Evolutionary conservation across 179 eudicot species (phyloP).

Genomic region (Corrigiola litoralis): DNA sequence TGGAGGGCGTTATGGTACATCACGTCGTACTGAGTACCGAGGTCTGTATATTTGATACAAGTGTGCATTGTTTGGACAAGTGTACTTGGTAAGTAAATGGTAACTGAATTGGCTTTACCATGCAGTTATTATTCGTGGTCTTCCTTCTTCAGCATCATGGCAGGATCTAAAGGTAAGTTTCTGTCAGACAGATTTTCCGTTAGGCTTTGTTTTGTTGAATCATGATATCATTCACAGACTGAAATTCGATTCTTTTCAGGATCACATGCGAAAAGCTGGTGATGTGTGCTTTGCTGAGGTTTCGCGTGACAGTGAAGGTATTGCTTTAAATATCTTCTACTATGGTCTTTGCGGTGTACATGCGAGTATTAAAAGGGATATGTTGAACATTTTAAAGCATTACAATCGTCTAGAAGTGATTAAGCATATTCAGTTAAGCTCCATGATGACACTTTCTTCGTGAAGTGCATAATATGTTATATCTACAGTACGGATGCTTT

Average conservation of each 20-base stretch:
- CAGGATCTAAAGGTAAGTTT: conserved; percentile 88
- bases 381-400: not conserved
- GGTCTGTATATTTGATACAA: conserved; percentile 33
- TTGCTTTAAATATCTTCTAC: conserved; percentile 1
- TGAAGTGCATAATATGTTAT: too few species aligned
- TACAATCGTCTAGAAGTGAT: not conserved
- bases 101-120: not conserved
- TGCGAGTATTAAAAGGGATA: not conserved
- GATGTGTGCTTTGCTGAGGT: conserved; percentile 99
- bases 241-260: conserved; percentile 43
- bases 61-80: not conserved
- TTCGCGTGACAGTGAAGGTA: conserved; percentile 87
- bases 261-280: conserved; percentile 99
- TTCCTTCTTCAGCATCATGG: conserved; percentile 99
- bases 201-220: not conserved
- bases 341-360: not conserved
- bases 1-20: conserved; percentile 59
- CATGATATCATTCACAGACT: not conserved
- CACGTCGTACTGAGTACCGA: conserved; percentile 84
- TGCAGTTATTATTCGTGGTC: conserved; percentile 89
- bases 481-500: too few species aligned
- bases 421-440: not conserved
- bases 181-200: not conserved
- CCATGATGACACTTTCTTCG: too few species aligned
- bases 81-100: not conserved